Evolutionary conservation across 352 stramenopile species (phyloP).

Genomic region (Phytophthora tubulina): DNA sequence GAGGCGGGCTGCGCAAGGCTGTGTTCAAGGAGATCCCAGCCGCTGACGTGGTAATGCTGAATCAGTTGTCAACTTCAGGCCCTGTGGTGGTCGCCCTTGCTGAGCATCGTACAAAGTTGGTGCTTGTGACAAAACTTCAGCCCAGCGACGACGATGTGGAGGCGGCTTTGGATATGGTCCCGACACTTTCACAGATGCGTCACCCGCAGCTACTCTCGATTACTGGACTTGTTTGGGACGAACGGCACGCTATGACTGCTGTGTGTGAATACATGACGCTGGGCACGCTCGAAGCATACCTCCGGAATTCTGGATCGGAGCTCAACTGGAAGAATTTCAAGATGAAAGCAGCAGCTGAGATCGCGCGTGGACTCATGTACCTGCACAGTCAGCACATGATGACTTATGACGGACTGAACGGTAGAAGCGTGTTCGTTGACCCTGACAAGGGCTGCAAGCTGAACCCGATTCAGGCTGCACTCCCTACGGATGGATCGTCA

Average conservation of each 20-base stretch:
- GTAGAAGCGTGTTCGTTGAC: constrained; percentile 78
- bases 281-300: constrained; percentile 70
- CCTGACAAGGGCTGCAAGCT: constrained; percentile 80
- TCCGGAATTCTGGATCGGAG: constrained; percentile 43
- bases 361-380: constrained; percentile 79
- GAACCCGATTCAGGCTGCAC: constrained; percentile 75
- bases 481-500: constrained; percentile 51
- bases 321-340: constrained; percentile 85
- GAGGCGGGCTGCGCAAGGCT: constrained; percentile 60
- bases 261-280: constrained; percentile 80
- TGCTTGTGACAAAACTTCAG: constrained; percentile 68
- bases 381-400: constrained; percentile 77
- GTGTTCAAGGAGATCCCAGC: constrained; percentile 67
- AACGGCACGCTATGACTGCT: constrained; percentile 66
- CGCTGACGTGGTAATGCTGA: constrained; percentile 48
- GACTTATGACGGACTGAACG: constrained; percentile 78
- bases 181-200: constrained; percentile 70
- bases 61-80: constrained; percentile 55
- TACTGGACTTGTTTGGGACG: constrained; percentile 68
- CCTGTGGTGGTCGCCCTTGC: constrained; percentile 58
- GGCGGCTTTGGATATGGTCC: constrained; percentile 61
- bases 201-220: constrained; percentile 76
- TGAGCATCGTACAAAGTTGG: constrained; percentile 57
- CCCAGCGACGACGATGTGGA: constrained; percentile 68
- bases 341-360: constrained; percentile 72